Evolutionary conservation across 305 asterid genomes (phyloP), one percentile per base, ranked within the genome.

Genomic region (Ruellia speciosa): DNA sequence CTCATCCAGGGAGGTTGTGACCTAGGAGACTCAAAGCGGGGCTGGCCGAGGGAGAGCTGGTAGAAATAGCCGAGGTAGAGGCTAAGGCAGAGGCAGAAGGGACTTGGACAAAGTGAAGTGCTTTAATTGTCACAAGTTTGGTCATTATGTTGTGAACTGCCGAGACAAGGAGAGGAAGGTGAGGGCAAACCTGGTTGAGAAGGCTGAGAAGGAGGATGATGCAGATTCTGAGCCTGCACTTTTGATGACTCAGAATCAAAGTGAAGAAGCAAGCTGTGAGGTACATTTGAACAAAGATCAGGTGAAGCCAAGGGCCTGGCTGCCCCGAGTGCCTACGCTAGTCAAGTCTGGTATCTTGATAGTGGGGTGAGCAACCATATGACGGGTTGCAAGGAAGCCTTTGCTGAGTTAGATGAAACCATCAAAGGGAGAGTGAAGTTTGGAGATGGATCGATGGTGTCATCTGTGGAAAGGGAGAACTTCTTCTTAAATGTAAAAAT

Each of bases 301-400:
- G 37, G 8, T 8, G 8, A 33, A 4, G 6, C 37, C 37, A 33
- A 8, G 8, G 8, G 4, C 8, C 37, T 3, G 8, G 8, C 6
- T 3, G 37, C 8, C 6, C 3, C 10, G 51, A 3, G 6, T 46
- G 10, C 6, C 10, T 3, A 46, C 4, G 6, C 10, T 4, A 2
- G 4, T 3, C 6, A 12, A 4, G 51, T 15, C 10, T 49, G 53
- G 53, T 49, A 11, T 14, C 18, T 49, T 12, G 53, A 49, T n/a
- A 49, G 10, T 16, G 53, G 53, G 7, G 53, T 2, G 1, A 49
- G 53, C 53, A 49, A 49, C n/a, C 53, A 49, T 14, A 49, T 49
- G 53, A 49, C 19, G 6, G 17, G 53, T 6, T 3, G n/a, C 53
- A 49, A 49, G 6, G 10, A 49, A 8, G 10, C 6, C 14, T 49